Evolutionary conservation across 257 asterid genomes (phyloP).

Genomic region (Solanum pinnatisectum): DNA sequence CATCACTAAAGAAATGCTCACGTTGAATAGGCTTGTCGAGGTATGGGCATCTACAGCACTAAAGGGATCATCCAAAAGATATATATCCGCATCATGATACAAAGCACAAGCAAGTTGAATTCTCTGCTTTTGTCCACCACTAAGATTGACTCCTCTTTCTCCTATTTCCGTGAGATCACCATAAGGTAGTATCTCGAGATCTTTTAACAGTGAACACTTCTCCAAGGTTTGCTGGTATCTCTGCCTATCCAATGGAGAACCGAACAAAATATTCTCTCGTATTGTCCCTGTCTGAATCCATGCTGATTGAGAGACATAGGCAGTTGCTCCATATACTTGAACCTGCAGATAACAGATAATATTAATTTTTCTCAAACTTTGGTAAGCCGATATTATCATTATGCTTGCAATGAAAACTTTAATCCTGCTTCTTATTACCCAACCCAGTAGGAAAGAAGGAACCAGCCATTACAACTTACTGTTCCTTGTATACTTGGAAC

Average conservation of each 20-base stretch:
- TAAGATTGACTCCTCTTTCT: conserved; percentile 89
- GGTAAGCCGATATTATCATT: neutral
- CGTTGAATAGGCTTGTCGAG: conserved; percentile 77
- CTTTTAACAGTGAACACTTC: conserved; percentile 74
- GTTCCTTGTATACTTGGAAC: conserved; percentile 65
- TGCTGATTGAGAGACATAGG: conserved; percentile 75
- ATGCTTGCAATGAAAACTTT: neutral
- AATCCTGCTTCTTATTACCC: neutral
- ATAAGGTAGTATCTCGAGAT: conserved; percentile 59
- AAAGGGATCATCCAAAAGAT: conserved; percentile 83
- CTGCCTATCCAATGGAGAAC: conserved; percentile 52
- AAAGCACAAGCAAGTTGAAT: conserved; percentile 86
- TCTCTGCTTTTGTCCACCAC: conserved; percentile 95
- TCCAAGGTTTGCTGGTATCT: conserved; percentile 50
- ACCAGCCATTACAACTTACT: neutral
- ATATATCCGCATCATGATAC: conserved; percentile 74
- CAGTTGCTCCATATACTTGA: conserved; percentile 48
- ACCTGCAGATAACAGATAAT: conserved; percentile 2
- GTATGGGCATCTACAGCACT: conserved; percentile 97
- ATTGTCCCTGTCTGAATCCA: conserved; percentile 89
- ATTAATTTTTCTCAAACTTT: neutral
- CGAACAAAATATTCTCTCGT: conserved; percentile 71
- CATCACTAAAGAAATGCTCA: conserved; percentile 13
- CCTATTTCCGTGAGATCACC: conserved; percentile 90
- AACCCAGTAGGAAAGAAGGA: neutral